These are phyloP conservation scores for Lepidium aucheri DNA, from an alignment of 345 rosid genomes.

Conservation along the genomic window DNA sequence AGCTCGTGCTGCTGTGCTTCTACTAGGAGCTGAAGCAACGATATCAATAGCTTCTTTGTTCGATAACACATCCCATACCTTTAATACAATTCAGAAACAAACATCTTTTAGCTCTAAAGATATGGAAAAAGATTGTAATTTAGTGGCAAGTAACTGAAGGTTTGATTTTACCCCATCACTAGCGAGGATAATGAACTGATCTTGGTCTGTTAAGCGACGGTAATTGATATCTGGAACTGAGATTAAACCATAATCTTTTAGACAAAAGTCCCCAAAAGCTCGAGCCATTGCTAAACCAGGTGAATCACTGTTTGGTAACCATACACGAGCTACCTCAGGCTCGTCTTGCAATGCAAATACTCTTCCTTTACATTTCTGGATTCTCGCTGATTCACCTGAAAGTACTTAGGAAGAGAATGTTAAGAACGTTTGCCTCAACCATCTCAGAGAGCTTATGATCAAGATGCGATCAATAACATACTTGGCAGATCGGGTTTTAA, in stretches of 20 bases:
- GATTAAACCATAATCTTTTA: conserved; percentile 93
- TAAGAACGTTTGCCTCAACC: not conserved
- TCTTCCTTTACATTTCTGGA: conserved; percentile 88
- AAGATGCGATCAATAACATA: conserved; percentile 27
- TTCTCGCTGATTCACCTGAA: conserved; percentile 89
- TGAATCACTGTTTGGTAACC: conserved; percentile 92
- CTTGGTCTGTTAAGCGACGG: conserved; percentile 54
- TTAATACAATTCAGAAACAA: not conserved
- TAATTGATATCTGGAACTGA: conserved; percentile 79
- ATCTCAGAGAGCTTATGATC: conserved; percentile 4
- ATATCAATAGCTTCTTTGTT: conserved; percentile 89
- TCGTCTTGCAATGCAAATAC: conserved; percentile 96
- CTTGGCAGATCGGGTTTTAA: conserved; percentile 97
- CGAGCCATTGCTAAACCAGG: conserved; percentile 99
- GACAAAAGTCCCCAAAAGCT: conserved; percentile 98
- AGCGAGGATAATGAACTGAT: conserved; percentile 81
- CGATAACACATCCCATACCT: conserved; percentile 95
- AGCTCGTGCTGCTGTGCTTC: conserved; percentile 80
- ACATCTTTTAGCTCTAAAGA: not conserved
- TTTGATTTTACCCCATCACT: conserved; percentile 69
- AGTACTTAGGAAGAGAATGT: conserved; percentile 1
- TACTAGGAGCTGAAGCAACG: conserved; percentile 79
- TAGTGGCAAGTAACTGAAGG: not conserved
- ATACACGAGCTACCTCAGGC: conserved; percentile 97
- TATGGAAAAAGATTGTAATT: not conserved